Percentiles rank a stretch among this genome's conserved stretches.
These are phyloP conservation scores for Xylaria sp. DNA, from an alignment of 2,329 filamentous ascomycete species.

Conservation along the genomic window DNA sequence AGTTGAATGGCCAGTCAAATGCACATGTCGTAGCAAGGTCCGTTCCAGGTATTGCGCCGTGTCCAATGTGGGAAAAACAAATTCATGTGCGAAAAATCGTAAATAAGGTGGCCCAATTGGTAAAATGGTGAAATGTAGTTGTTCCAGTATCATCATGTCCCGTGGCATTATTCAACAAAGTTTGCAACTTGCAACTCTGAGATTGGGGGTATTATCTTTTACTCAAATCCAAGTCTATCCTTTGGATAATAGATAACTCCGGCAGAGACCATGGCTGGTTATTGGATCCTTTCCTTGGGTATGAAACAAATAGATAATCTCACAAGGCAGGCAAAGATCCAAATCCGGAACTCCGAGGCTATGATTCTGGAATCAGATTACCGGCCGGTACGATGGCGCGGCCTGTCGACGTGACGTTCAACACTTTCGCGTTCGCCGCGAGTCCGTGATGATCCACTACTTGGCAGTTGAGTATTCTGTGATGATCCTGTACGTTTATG, in stretches of 20 bases:
- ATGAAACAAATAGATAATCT: slow-evolving; percentile 46
- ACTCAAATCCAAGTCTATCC: slow-evolving; percentile 48
- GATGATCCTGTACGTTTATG: slow-evolving; percentile 47
- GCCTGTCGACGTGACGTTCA: slow-evolving; percentile 44
- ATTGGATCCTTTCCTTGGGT: slow-evolving; percentile 47
- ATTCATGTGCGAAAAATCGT: slow-evolving; percentile 46
- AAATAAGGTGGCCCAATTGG: slow-evolving; percentile 40
- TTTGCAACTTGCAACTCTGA: slow-evolving; percentile 51
- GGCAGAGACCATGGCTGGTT: slow-evolving; percentile 41
- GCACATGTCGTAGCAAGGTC: slow-evolving; percentile 47
- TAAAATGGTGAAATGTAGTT: slow-evolving; percentile 34
- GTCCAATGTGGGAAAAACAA: slow-evolving; percentile 47
- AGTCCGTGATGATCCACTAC: slow-evolving; percentile 47
- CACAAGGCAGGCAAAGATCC: slow-evolving; percentile 36
- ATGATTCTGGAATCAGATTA: slow-evolving; percentile 44
- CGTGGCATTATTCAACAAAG: slow-evolving; percentile 45
- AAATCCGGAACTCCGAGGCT: slow-evolving; percentile 38
- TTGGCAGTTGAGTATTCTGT: slow-evolving; percentile 46
- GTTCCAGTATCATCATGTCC: slow-evolving; percentile 42
- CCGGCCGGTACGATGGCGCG: slow-evolving; percentile 46
- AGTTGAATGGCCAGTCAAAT: slow-evolving; percentile 47
- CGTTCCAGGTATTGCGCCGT: slow-evolving; percentile 47
- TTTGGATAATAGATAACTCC: slow-evolving; percentile 45
- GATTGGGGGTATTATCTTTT: slow-evolving; percentile 43
- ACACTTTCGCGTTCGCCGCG: slow-evolving; percentile 47